Base-by-base conservation (phyloP, 495 filamentous ascomycete genomes). In the Penicillium pulvis region DNA sequence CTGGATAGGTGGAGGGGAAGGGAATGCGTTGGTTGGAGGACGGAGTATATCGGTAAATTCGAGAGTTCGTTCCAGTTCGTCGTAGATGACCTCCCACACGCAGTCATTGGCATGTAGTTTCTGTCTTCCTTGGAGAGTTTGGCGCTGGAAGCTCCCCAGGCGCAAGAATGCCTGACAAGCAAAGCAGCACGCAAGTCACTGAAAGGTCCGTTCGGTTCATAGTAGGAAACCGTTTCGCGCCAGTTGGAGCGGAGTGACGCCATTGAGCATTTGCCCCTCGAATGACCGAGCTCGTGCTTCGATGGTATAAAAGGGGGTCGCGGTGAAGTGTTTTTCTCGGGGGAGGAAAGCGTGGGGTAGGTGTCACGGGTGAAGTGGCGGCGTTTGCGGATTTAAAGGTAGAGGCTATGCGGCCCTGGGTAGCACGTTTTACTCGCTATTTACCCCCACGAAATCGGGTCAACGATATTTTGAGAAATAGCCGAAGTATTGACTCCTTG, bases 231-330 rank as follows among this genome's bases (percentile, higher is more conserved):
- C 52, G 24, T 46, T 46, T 6, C 35, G 26, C 26, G 41, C 52
- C 41, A 55, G 42, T 46, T 31, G 42, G 31, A 55, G 52, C 41
- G 52, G 52, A 11, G 41, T 55, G 8, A 46, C 42, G 24, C 52
- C 26, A 33, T n/a, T 46, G 6, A 56, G 54, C 33, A 50, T 31
- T 50, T 23, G 14, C 48, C 45, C 54, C 42, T 50, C 19, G 54
- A 56, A 50, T 4, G 45, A 49, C 28, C 28, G 45, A 42, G 54
- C 54, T 56, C 54, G 23, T 19, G 54, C 45, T 23, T 9, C 30
- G 45, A 56, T 56, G 45, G 54, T 48, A n/a, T n/a, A n/a, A n/a
- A n/a, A n/a, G n/a, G n/a, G n/a, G n/a, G n/a, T n/a, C n/a, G n/a
- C n/a, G n/a, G n/a, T n/a, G n/a, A n/a, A n/a, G n/a, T n/a, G n/a